Evolutionary conservation across 495 filamentous ascomycete species (phyloP).

Genomic region (Emericellopsis terricola): DNA sequence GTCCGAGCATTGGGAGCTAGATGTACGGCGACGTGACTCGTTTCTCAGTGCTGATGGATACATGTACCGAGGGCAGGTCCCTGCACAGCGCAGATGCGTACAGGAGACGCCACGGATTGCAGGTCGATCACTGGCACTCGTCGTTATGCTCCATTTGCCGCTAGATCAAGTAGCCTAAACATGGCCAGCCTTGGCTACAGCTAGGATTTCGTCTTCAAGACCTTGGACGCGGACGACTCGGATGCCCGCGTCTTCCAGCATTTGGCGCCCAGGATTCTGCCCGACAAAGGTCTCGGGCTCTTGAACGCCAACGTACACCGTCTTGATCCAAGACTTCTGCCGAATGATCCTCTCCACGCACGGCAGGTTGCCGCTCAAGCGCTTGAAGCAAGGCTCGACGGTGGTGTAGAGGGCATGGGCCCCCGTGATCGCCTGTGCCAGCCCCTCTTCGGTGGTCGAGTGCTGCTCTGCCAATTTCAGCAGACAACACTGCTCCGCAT

Average conservation of each 20-base stretch:
- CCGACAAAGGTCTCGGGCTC: conserved; percentile 83
- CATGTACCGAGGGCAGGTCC: too few relatives aligned
- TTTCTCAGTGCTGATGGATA: background rate
- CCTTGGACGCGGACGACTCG: conserved; percentile 52
- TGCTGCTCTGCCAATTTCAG: conserved; percentile 44
- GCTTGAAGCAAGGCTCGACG: conserved; percentile 76
- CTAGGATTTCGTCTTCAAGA: conserved; percentile 64
- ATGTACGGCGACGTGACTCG: conserved; percentile 1
- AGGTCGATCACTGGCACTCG: too few relatives aligned
- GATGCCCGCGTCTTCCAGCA: conserved; percentile 58
- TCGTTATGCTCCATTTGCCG: too few relatives aligned
- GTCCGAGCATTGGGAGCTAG: background rate
- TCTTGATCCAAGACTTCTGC: conserved; percentile 43
- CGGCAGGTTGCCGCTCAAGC: conserved; percentile 63
- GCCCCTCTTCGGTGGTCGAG: conserved; percentile 32
- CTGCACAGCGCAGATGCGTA: too few relatives aligned
- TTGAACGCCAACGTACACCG: conserved; percentile 71
- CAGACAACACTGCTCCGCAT: conserved; percentile 87
- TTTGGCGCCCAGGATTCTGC: conserved; percentile 53
- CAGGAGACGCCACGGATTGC: too few relatives aligned
- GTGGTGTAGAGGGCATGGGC: conserved; percentile 68
- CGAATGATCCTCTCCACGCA: conserved; percentile 68
- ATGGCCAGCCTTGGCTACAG: conserved; percentile 68
- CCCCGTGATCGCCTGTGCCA: conserved; percentile 35
- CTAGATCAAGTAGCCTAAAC: too few relatives aligned